These are phyloP conservation scores for Rhizopogon vinicolor DNA, from an alignment of 768 basidiomycete genomes.

Conservation along the genomic window DNA sequence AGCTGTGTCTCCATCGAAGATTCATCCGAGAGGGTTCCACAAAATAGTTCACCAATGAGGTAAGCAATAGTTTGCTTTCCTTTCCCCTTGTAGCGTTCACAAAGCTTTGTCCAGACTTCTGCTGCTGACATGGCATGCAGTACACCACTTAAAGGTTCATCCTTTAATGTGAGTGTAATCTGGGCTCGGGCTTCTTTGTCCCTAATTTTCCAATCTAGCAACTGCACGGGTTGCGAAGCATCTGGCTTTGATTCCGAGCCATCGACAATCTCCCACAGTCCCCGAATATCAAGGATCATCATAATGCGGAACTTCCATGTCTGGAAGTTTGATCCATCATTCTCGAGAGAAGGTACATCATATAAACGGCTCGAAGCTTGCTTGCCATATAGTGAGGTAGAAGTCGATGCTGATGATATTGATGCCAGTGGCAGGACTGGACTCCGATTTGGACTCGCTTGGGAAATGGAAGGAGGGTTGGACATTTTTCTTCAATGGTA, in stretches of 20 bases:
- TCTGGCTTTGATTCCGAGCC: background rate
- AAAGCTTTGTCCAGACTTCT: slow-evolving; percentile 16
- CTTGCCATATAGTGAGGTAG: too few species aligned
- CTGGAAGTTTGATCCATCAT: slow-evolving; percentile 11
- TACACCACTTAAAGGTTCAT: slow-evolving; percentile 17
- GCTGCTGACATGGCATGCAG: slow-evolving; percentile 7
- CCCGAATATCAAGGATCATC: slow-evolving; percentile 14
- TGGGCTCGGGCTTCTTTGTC: slow-evolving; percentile 17
- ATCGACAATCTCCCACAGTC: slow-evolving; percentile 5
- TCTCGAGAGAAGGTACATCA: slow-evolving; percentile 7
- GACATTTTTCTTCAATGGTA: too few species aligned
- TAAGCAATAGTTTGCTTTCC: slow-evolving; percentile 18
- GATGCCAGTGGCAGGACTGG: too few species aligned
- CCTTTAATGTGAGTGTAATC: slow-evolving; percentile 18
- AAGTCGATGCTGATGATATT: too few species aligned
- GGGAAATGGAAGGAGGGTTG: too few species aligned
- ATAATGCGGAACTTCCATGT: slow-evolving; percentile 5
- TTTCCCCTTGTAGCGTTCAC: slow-evolving; percentile 15
- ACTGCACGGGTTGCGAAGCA: background rate
- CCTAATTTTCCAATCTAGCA: background rate
- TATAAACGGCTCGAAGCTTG: background rate
- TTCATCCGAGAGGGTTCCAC: slow-evolving; percentile 13
- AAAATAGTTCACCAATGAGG: slow-evolving; percentile 18
- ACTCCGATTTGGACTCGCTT: too few species aligned
- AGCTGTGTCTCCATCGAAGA: slow-evolving; percentile 13